These are phyloP conservation scores for Tetracladium setigerum DNA, from an alignment of 495 filamentous ascomycete species.

Conservation along the genomic window DNA sequence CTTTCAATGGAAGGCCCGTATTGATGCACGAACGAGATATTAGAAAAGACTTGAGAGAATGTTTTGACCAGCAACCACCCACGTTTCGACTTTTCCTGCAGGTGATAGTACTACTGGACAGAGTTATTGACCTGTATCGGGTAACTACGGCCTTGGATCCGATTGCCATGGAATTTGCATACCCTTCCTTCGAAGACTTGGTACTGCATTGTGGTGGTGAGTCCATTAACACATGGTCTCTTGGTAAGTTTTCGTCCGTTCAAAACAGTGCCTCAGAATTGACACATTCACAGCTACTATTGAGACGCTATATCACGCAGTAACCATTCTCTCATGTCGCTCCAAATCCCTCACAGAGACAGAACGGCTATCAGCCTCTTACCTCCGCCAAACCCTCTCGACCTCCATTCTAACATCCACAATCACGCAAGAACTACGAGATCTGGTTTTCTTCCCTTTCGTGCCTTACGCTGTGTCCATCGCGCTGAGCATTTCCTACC, in stretches of 20 bases:
- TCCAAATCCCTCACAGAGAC: slow-evolving; percentile 40
- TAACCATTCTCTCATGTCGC: slow-evolving; percentile 52
- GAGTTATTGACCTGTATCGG: slow-evolving; percentile 61
- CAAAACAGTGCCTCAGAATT: slow-evolving; percentile 7
- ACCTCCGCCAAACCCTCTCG: slow-evolving; percentile 52
- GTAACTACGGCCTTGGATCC: slow-evolving; percentile 36
- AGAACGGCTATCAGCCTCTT: slow-evolving; percentile 46
- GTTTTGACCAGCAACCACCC: slow-evolving; percentile 42
- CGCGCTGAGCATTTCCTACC: slow-evolving; percentile 62
- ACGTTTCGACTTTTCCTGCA: slow-evolving; percentile 39
- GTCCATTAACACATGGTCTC: slow-evolving; percentile 28
- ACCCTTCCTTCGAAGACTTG: slow-evolving; percentile 62
- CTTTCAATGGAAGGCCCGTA: slow-evolving; percentile 56
- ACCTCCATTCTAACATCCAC: slow-evolving; percentile 58
- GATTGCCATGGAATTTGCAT: slow-evolving; percentile 41
- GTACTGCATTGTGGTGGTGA: slow-evolving; percentile 38
- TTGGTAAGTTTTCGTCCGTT: slow-evolving; percentile 35
- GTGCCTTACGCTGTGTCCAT: slow-evolving; percentile 61
- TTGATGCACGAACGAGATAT: slow-evolving; percentile 60
- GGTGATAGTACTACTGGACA: slow-evolving; percentile 47
- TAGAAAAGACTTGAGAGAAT: slow-evolving; percentile 40
- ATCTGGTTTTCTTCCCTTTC: slow-evolving; percentile 53
- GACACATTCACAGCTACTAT: slow-evolving; percentile 40
- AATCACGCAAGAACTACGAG: slow-evolving; percentile 43
- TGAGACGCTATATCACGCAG: slow-evolving; percentile 63